Base-by-base conservation (phyloP, 306 rosid species). In the Corylus avellana region DNA sequence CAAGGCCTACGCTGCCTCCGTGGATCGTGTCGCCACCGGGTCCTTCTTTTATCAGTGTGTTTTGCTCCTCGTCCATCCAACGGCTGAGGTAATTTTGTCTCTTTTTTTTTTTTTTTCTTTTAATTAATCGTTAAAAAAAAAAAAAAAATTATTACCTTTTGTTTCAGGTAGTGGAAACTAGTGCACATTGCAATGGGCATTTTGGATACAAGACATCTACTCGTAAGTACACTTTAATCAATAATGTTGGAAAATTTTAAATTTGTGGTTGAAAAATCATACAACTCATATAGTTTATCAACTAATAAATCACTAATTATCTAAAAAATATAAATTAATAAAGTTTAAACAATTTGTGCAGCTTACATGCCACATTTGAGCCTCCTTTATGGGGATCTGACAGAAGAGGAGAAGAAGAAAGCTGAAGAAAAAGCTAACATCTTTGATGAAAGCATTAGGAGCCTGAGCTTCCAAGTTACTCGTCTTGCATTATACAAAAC, bases 351-450 rank as follows among this genome's bases (percentile, higher is more conserved):
- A 22, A 22, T 22, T 22, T 62, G 81, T 32, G 85, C 91, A 93
- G 97, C 93, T 47, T 94, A 91, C 78, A 87, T 91, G 90, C 98
- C 95, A 2, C 98, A 92, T 84, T 46, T 94, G 85, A 92, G 98
- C 87, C 78, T 94, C 54, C 87, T 94, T 3, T 94, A 94, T 75
- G 88, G 72, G 22, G 90, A 92, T 74, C 78, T 94, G 63, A 81
- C 84, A 8, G 92, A 91, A 0, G 93, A 92, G n/a, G 93, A 89
- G 87, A 94, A 90, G 94, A 86, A 73, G 63, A 82, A 77, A 78
- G 97, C 95, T 49, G 71, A 69, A 79, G 92, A 88, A 71, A 91
- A 78, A 77, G 90, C 88, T 42, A 84, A 79, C 29, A 59, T 7
- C 69, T 90, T 94, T 4, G 97, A 91, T 8, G 81, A 81, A 66